phyloP scores from a whole-genome alignment of 768 basidiomycete genomes.

The Boletus pseudopeckii region DNA sequence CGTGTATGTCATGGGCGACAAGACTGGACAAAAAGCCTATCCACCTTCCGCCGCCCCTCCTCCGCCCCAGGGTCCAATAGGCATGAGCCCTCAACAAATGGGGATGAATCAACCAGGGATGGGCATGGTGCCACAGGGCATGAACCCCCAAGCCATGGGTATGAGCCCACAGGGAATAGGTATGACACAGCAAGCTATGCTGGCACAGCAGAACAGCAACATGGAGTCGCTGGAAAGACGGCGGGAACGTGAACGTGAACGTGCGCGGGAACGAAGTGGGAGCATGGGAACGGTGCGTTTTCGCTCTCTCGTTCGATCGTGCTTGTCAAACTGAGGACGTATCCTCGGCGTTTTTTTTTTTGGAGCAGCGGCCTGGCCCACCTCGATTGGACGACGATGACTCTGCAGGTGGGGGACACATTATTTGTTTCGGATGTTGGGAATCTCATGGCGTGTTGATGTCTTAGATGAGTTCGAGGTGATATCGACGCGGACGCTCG shows the following conservation, averaged over 20 bases:
- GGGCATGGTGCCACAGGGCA: slow-evolving; percentile 24
- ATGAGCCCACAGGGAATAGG: slow-evolving; percentile 22
- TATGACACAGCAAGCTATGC: slow-evolving; percentile 53
- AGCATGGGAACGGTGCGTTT: slow-evolving; percentile 40
- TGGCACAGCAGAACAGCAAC: slow-evolving; percentile 67
- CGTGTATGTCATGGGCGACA: slow-evolving; percentile 70
- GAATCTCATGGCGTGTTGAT: neutral
- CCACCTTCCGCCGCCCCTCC: slow-evolving; percentile 33
- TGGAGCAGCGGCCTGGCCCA: slow-evolving; percentile 33
- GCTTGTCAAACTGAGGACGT: neutral
- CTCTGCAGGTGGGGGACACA: slow-evolving; percentile 50
- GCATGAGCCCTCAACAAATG: slow-evolving; percentile 25
- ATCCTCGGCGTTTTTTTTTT: neutral
- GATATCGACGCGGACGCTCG: slow-evolving; percentile 70
- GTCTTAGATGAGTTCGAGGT: slow-evolving; percentile 60
- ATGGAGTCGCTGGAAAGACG: slow-evolving; percentile 71
- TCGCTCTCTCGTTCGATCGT: neutral
- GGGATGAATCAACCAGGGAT: slow-evolving; percentile 24
- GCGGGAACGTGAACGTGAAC: slow-evolving; percentile 61
- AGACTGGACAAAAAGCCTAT: slow-evolving; percentile 64
- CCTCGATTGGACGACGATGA: slow-evolving; percentile 54
- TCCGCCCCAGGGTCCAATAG: slow-evolving; percentile 26
- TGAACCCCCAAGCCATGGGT: slow-evolving; percentile 25
- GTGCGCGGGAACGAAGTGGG: slow-evolving; percentile 45
- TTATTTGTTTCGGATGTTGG: neutral